Base-by-base conservation (phyloP, 2,329 filamentous ascomycete species). In the Trichophaea hybrida region DNA sequence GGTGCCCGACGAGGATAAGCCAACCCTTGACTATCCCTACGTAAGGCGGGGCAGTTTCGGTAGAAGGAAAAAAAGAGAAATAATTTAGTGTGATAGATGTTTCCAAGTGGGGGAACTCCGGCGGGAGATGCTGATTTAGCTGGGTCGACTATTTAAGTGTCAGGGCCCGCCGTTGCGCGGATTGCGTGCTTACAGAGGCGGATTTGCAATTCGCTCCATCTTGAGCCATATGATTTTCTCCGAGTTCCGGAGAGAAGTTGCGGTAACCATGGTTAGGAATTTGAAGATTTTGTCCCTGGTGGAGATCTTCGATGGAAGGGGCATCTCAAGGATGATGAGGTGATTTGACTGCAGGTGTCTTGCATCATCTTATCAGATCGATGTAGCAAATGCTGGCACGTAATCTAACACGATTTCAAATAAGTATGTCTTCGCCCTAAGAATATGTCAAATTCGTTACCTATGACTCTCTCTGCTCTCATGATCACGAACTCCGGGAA, bases 161-260 rank as follows among this genome's bases (percentile, higher is more conserved):
- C 10, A 12, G 40, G 24, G 40, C 40, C 61, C 60, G 48, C n/a
- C 53, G 46, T 61, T 59, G 56, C 40, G 37, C 34, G 51, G 33
- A 46, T 46, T 46, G 40, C 40, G 40, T 46, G 40, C 40, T 46
- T 7, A 46, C 40, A 17, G 10, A 46, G 10, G 40, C 13, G 10
- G 40, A 46, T 46, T 46, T 2, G 40, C 40, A 46, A 46, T 46
- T 3, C n/a, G n/a, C 40, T n/a, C 24, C 40, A 15, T 43, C 15
- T n/a, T 46, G 24, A 13, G 24, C 40, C 10, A n/a, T 17, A 46
- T 17, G 2, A 12, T n/a, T 13, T 46, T 17, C 40, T n/a, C 13
- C 40, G 13, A 46, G 40, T 17, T 13, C 24, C 24, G n/a, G 40
- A 10, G 40, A 12, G 13, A 6, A 17, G 24, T 6, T 46, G 24